A percentile compares a stretch with the other conserved stretches of the same genome.
phyloP scores from a whole-genome alignment of 2,329 filamentous ascomycete genomes.

The Phyllosticta citribraziliensis region DNA sequence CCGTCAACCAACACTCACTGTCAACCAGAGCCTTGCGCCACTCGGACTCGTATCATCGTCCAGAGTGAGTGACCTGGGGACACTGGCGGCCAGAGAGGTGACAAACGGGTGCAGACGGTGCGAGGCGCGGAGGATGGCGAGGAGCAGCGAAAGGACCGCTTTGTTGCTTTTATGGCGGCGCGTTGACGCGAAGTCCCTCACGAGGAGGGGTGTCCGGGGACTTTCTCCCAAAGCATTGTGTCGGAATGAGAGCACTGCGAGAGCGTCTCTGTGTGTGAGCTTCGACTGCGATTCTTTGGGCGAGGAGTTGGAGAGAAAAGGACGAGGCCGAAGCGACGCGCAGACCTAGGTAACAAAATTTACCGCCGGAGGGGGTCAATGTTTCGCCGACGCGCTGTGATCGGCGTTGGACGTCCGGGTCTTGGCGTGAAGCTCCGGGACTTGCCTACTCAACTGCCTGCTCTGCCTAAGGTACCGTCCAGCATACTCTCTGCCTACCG shows the following conservation, averaged over 20 bases:
- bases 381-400: background rate
- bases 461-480: background rate
- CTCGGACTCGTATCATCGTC: constrained; percentile 15
- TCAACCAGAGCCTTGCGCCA: constrained; percentile 13
- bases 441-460: background rate
- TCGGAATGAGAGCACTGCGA: constrained; percentile 31
- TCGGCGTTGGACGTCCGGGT: constrained; percentile 1
- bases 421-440: constrained; percentile 1
- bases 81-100: background rate
- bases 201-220: constrained; percentile 80
- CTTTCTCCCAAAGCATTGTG: constrained; percentile 96
- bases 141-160: constrained; percentile 60
- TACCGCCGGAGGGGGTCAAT: background rate
- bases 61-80: constrained; percentile 4
- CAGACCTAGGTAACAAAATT: background rate
- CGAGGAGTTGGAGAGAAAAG: constrained; percentile 62
- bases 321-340: background rate
- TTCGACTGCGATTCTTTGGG: constrained; percentile 99
- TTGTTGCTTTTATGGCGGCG: constrained; percentile 94
- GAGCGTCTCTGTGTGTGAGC: constrained; percentile 71
- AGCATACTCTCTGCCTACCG: background rate
- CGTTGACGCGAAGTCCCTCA: constrained; percentile 72
- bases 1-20: constrained; percentile 12
- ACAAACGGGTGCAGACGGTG: constrained; percentile 40
- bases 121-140: constrained; percentile 39